Conservation (phyloP, 257 asterid species). For the Voacanga thouarsii region DNA sequence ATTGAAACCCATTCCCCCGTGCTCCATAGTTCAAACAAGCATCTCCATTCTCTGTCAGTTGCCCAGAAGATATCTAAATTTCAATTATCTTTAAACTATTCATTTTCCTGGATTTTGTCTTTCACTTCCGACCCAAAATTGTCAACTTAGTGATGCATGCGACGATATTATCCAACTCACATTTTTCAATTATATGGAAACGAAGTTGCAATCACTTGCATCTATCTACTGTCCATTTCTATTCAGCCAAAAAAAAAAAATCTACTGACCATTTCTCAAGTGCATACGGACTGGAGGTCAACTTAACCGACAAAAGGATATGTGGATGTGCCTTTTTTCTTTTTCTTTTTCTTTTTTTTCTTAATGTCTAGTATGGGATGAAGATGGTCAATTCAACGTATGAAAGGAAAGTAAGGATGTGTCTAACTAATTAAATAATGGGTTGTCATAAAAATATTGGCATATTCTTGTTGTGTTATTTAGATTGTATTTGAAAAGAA, state of each 20-base stretch:
- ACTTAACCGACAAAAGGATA: not conserved
- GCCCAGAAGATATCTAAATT: not conserved
- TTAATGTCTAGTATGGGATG: no score
- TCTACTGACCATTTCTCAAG: not conserved
- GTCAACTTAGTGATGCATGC: constrained; percentile 3
- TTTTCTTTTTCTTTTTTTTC: no score
- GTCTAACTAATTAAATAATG: no score
- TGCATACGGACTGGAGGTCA: not conserved
- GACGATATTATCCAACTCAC: not conserved
- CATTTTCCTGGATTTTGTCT: not conserved
- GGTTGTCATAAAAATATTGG: no score
- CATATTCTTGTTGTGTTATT: no score
- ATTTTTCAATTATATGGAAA: not conserved
- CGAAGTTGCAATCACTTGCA: not conserved
- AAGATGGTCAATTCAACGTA: no score
- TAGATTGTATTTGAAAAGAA: no score
- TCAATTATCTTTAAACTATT: not conserved
- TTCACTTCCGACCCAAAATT: not conserved
- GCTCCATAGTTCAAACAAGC: constrained; percentile 1
- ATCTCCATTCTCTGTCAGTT: constrained; percentile 16
- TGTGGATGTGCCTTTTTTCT: no score
- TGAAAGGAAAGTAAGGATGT: no score
- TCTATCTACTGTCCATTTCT: not conserved
- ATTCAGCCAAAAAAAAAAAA: no score
- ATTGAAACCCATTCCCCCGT: constrained; percentile 2